These are phyloP conservation scores for Candida sakaeoensis DNA, from an alignment of 805 yeast genomes.

Conservation along the genomic window DNA sequence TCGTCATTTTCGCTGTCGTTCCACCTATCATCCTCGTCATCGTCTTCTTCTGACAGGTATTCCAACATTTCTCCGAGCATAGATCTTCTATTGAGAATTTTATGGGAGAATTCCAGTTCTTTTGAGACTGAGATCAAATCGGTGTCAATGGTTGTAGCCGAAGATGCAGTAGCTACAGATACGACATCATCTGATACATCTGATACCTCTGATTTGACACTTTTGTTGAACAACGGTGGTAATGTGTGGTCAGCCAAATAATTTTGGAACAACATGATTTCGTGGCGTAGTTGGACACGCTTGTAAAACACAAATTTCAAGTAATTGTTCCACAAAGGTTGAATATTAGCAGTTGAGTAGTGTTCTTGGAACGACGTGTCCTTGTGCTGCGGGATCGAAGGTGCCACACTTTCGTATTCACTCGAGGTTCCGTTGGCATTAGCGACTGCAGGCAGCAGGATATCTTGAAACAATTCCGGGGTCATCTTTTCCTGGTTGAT, in stretches of 20 bases:
- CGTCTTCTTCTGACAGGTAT: slow-evolving; percentile 25
- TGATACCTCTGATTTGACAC: slow-evolving; percentile 2
- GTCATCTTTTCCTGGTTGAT: no score
- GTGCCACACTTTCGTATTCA: slow-evolving; percentile 14
- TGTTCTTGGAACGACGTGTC: slow-evolving; percentile 4
- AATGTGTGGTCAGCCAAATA: slow-evolving; percentile 8
- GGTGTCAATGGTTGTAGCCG: not conserved
- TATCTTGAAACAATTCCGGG: no score
- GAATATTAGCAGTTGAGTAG: slow-evolving; percentile 1
- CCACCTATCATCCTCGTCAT: slow-evolving; percentile 1
- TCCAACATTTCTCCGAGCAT: slow-evolving; percentile 44
- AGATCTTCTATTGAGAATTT: slow-evolving; percentile 32
- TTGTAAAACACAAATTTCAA: slow-evolving; percentile 31
- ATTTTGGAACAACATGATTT: slow-evolving; percentile 32
- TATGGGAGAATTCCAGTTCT: slow-evolving; percentile 24
- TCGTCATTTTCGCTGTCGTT: not conserved
- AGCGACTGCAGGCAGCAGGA: not conserved
- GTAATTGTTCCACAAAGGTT: slow-evolving; percentile 30
- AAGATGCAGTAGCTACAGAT: not conserved
- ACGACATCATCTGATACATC: slow-evolving; percentile 5
- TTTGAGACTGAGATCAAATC: not conserved
- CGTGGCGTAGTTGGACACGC: slow-evolving; percentile 39
- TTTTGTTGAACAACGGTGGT: not conserved
- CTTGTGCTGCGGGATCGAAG: slow-evolving; percentile 27
- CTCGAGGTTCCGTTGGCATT: slow-evolving; percentile 1